Conservation (phyloP, 1,139 yeast genomes). For the Nakaseomyces delphensis region DNA sequence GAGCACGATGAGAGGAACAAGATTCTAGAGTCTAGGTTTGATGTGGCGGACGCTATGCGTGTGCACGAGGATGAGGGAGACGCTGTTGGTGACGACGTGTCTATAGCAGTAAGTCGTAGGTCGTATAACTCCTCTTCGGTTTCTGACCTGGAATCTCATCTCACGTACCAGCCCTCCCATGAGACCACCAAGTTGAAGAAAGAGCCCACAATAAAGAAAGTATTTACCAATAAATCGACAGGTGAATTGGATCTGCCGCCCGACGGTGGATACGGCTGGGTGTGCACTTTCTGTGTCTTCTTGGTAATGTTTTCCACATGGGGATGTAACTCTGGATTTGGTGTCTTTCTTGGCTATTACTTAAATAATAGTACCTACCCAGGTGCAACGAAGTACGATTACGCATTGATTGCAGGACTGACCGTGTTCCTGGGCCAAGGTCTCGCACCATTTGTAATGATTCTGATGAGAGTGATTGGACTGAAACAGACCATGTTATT, state of each 20-base stretch:
- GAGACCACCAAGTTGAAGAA: constrained; percentile 14
- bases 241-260: constrained; percentile 41
- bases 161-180: not conserved
- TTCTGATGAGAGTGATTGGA: constrained; percentile 34
- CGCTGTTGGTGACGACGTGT: constrained; percentile 10
- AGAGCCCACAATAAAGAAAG: constrained; percentile 24
- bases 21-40: constrained; percentile 22
- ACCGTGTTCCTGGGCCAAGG: constrained; percentile 51
- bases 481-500: constrained; percentile 35
- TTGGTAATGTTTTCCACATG: constrained; percentile 52
- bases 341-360: constrained; percentile 57
- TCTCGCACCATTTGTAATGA: constrained; percentile 45
- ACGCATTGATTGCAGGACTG: constrained; percentile 63
- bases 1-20: constrained; percentile 10
- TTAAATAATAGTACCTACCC: constrained; percentile 41
- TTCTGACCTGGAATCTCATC: constrained; percentile 1
- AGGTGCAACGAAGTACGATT: constrained; percentile 52
- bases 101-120: not conserved
- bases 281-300: constrained; percentile 48
- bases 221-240: constrained; percentile 30
- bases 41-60: constrained; percentile 27
- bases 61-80: constrained; percentile 15
- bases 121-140: not conserved
- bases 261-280: constrained; percentile 70
- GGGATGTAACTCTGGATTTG: constrained; percentile 68